These are phyloP conservation scores for Colletotrichum filicis DNA, from an alignment of 2,329 filamentous ascomycete genomes.

Conservation along the genomic window DNA sequence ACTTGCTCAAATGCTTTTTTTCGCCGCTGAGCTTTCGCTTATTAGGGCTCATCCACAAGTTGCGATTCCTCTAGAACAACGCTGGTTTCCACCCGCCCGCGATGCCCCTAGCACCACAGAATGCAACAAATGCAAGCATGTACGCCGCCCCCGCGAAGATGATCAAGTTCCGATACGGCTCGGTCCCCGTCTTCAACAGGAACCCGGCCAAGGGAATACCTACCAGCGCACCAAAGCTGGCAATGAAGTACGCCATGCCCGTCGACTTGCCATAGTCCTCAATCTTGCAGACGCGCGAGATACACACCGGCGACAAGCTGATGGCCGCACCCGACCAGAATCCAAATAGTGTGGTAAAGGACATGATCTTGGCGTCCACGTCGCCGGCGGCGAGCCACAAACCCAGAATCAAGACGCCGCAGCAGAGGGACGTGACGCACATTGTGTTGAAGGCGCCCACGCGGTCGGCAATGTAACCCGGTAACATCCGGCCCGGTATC, in stretches of 20 bases:
- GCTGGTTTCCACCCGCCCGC: background rate
- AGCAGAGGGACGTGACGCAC: background rate
- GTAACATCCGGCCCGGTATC: background rate
- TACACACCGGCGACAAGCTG: conserved; percentile 75
- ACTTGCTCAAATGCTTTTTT: too few species aligned
- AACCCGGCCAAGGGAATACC: background rate
- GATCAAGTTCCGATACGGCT: background rate
- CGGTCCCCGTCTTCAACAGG: background rate
- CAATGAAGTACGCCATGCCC: conserved; percentile 76
- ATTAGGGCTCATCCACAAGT: background rate
- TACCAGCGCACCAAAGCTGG: conserved; percentile 65
- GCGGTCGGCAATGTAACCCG: background rate
- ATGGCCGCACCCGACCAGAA: conserved; percentile 80
- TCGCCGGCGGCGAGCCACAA: conserved; percentile 40
- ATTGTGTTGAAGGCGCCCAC: background rate
- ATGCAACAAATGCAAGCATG: background rate
- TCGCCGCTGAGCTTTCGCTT: too few species aligned
- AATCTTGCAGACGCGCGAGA: conserved; percentile 76
- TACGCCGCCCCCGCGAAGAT: background rate
- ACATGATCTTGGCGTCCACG: conserved; percentile 62
- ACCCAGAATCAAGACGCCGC: background rate
- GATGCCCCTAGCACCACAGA: background rate
- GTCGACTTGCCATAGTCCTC: conserved; percentile 77
- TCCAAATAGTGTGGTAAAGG: conserved; percentile 74
- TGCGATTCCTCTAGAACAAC: background rate